Evolutionary conservation across 2,329 filamentous ascomycete genomes (phyloP).

Genomic region (Phyllosticta citribraziliensis): DNA sequence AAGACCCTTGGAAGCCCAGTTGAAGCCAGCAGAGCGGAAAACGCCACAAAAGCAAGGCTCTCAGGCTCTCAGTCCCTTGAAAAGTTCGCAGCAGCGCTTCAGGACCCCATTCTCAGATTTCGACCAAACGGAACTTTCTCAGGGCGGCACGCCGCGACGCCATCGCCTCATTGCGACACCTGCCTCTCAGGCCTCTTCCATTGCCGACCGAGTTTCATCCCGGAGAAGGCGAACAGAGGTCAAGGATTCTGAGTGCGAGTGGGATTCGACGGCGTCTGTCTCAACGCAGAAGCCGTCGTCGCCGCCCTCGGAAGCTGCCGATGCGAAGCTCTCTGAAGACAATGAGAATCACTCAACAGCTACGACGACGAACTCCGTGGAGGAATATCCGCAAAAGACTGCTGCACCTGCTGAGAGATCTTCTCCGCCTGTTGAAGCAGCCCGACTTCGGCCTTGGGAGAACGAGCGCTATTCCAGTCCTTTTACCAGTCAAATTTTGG

Average conservation of each 20-base stretch:
- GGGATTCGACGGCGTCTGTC: constrained; percentile 1
- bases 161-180: neutral
- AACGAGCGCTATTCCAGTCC: neutral
- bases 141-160: neutral
- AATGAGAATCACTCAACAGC: neutral
- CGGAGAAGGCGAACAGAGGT: neutral
- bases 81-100: neutral
- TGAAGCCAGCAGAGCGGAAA: neutral
- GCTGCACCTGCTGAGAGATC: neutral
- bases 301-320: neutral
- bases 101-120: neutral
- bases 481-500: neutral
- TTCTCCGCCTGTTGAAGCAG: neutral
- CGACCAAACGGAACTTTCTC: neutral
- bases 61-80: neutral
- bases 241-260: constrained; percentile 5
- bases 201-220: neutral
- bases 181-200: neutral
- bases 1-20: neutral
- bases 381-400: neutral
- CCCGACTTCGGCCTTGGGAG: neutral
- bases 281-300: constrained; percentile 2
- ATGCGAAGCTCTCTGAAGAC: neutral
- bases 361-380: neutral
- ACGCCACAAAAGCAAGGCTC: neutral